phyloP scores from a whole-genome alignment of 1,139 yeast genomes.

The Lodderomyces orthopsilosis region DNA sequence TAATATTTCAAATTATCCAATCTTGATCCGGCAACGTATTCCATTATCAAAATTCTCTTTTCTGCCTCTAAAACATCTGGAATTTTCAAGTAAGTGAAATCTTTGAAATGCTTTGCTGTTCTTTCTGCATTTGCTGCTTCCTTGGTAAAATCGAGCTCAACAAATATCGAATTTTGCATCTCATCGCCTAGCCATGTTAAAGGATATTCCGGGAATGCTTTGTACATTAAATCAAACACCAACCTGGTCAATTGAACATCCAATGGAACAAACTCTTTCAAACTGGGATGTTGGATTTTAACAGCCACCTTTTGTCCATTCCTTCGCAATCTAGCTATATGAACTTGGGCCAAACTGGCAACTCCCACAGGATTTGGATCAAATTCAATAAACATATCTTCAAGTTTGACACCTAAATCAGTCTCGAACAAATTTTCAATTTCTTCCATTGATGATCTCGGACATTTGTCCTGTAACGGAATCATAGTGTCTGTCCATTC shows the following conservation, averaged over 20 bases:
- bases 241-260: slow-evolving; percentile 77
- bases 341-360: slow-evolving; percentile 96
- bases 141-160: slow-evolving; percentile 81
- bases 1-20: slow-evolving; percentile 73
- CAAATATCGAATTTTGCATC: slow-evolving; percentile 77
- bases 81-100: slow-evolving; percentile 73
- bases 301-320: slow-evolving; percentile 83
- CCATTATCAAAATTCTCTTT: slow-evolving; percentile 81
- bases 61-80: slow-evolving; percentile 71
- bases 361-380: slow-evolving; percentile 83
- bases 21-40: slow-evolving; percentile 76
- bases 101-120: slow-evolving; percentile 65
- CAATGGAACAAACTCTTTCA: slow-evolving; percentile 83
- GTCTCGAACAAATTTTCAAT: slow-evolving; percentile 59
- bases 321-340: slow-evolving; percentile 62
- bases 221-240: slow-evolving; percentile 72
- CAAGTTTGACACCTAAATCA: slow-evolving; percentile 64
- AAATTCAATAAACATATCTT: slow-evolving; percentile 68
- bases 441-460: slow-evolving; percentile 70
- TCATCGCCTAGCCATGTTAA: slow-evolving; percentile 93
- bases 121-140: slow-evolving; percentile 79
- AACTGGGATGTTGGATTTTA: slow-evolving; percentile 89
- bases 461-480: slow-evolving; percentile 90
- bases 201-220: slow-evolving; percentile 90
- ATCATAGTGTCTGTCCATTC: slow-evolving; percentile 97